Evolutionary conservation across 176 grass and related monocot species (phyloP).

Genomic region (Oryza australiensis): DNA sequence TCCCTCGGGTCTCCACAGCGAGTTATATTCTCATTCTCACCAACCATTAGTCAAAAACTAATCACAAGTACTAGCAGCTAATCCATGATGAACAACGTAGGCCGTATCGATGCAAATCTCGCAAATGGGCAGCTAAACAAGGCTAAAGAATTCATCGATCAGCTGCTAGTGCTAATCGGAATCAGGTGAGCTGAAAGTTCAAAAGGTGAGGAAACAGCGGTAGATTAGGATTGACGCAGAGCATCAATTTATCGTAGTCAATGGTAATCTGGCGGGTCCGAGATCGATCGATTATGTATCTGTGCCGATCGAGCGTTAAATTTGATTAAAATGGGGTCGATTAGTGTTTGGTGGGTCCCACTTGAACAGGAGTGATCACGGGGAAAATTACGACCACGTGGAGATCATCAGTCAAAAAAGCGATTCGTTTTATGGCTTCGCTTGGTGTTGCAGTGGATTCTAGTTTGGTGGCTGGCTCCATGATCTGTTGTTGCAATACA

Average conservation of each 20-base stretch:
- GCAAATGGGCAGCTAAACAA: not conserved
- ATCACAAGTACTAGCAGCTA: not conserved
- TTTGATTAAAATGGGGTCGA: not conserved
- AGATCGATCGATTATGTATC: not conserved
- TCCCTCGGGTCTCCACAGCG: not conserved
- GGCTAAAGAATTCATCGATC: not conserved
- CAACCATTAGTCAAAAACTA: not conserved
- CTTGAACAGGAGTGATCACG: not conserved
- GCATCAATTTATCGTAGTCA: not conserved
- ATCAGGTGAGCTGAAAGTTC: not conserved
- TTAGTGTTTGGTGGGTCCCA: not conserved
- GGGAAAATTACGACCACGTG: not conserved
- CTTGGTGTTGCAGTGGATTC: not conserved
- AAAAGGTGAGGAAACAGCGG: not conserved
- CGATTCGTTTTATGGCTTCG: not conserved
- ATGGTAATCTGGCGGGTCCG: not conserved
- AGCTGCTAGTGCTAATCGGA: not conserved
- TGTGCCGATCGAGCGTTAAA: not conserved
- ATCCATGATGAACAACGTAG: not conserved
- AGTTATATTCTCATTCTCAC: not conserved
- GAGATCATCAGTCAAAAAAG: not conserved
- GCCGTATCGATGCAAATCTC: not conserved
- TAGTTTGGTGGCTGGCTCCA: not conserved
- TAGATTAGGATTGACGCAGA: not conserved
- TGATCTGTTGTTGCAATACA: not conserved